Percentiles rank a stretch among this genome's conserved stretches.
These are phyloP conservation scores for Pistacia integerrima DNA, from an alignment of 345 rosid genomes.

Conservation along the genomic window DNA sequence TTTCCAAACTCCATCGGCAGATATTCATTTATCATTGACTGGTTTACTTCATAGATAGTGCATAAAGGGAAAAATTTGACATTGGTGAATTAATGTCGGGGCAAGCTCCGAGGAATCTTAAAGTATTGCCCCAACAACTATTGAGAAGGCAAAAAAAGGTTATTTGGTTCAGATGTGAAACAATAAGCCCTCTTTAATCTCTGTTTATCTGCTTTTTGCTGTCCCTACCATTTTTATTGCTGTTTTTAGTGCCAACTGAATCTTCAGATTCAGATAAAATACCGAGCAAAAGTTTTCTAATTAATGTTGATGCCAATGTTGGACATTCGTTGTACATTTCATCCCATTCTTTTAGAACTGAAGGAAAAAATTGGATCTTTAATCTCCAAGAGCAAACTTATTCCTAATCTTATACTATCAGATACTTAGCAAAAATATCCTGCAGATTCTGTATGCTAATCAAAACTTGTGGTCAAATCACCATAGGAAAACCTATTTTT, in stretches of 20 bases:
- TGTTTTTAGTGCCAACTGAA: not conserved
- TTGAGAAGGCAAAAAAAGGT: not conserved
- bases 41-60: not conserved
- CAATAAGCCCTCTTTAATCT: not conserved
- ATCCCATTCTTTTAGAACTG: not conserved
- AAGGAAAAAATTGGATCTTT: not conserved
- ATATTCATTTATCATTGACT: not conserved
- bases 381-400: not conserved
- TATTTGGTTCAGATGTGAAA: not conserved
- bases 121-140: not conserved
- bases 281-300: not conserved
- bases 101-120: not conserved
- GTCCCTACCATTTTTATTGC: not conserved
- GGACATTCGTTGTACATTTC: not conserved
- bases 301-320: not conserved
- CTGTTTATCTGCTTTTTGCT: not conserved
- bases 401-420: not conserved
- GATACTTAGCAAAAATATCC: not conserved
- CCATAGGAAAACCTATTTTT: not conserved
- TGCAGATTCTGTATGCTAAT: not conserved
- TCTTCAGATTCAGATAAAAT: slow-evolving; percentile 3
- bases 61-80: not conserved
- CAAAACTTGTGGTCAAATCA: not conserved
- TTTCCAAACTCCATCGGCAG: not conserved
- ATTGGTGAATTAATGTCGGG: not conserved